Base-by-base conservation (phyloP, 495 filamentous ascomycete species). In the Xylaria bambusicola region DNA sequence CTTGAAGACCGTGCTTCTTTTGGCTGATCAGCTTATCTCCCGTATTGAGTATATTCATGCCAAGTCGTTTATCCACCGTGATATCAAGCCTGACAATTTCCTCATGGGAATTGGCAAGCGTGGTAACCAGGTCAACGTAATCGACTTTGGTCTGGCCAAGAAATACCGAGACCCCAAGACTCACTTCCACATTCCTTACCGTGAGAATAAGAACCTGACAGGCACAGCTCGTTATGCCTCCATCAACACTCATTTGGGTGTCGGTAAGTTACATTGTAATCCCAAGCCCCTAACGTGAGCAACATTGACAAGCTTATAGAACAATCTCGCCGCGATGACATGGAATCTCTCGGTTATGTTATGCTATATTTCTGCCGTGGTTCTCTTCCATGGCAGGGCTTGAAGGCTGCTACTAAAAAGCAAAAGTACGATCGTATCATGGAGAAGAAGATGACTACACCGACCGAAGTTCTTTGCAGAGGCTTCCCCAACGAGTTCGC, bases 391-490 rank as follows among this genome's bases (percentile, higher is more conserved):
- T 99, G 95, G 95, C 95, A 99, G 80, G 95, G 95, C 38, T 82
- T 99, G 47, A 99, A 99, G 86, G 95, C 95, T 82, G 95, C 95
- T 65, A 99, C 95, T 53, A 98, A 99, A 86, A 98, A 99, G 88
- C 94, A 99, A 82, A 99, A 98, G 79, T 98, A 99, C 71, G 95
- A 99, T 77, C 88, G 95, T 52, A 99, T 99, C 78, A 99, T 98
- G 95, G 95, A 99, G 83, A 99, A 99, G 87, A 99, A 99, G 89
- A 98, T 99, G 95, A 99, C 94, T 9, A 99, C 95, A 6, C 94
- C 95, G 17, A 99, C 95, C 66, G 95, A 99, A 71, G 94, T 98
- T 40, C 91, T 99, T 26, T 99, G 95, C 86, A 92, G 94, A 73
- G 94, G 93, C 54, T 98, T 99, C 80, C 95, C 95, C 65, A 98